A percentile compares a stretch with the other conserved stretches of the same genome.
phyloP scores from a whole-genome alignment of 2,329 filamentous ascomycete genomes.

The Fusarium ambrosium region DNA sequence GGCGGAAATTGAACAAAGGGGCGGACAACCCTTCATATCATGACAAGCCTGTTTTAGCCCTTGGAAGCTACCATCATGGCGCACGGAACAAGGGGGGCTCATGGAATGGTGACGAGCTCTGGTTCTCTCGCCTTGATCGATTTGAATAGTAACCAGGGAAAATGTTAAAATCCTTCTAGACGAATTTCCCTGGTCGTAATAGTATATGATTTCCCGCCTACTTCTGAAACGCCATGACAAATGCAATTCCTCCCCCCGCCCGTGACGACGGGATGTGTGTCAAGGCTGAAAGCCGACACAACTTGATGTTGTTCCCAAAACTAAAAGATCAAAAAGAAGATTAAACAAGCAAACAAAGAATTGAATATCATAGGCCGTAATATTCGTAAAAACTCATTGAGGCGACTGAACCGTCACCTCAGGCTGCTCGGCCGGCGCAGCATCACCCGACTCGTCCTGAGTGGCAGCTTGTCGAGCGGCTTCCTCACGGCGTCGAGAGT shows the following conservation, averaged over 20 bases:
- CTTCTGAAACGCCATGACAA: slow-evolving; percentile 48
- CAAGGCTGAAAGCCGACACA: slow-evolving; percentile 21
- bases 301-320: slow-evolving; percentile 28
- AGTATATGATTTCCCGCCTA: slow-evolving; percentile 37
- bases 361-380: slow-evolving; percentile 29
- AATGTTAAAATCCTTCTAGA: slow-evolving; percentile 19
- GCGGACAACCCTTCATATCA: background rate
- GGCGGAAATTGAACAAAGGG: slow-evolving; percentile 3
- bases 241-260: slow-evolving; percentile 42
- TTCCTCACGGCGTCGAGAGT: slow-evolving; percentile 67
- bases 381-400: slow-evolving; percentile 42
- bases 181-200: slow-evolving; percentile 19
- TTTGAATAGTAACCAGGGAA: slow-evolving; percentile 18
- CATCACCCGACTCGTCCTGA: slow-evolving; percentile 33
- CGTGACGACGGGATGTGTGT: slow-evolving; percentile 27
- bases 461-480: slow-evolving; percentile 46
- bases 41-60: background rate
- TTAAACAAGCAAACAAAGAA: background rate
- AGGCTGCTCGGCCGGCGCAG: slow-evolving; percentile 35
- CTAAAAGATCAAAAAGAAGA: background rate
- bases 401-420: slow-evolving; percentile 45
- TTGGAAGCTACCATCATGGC: background rate
- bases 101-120: slow-evolving; percentile 3
- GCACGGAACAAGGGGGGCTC: background rate
- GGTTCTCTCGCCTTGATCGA: slow-evolving; percentile 11